These are phyloP conservation scores for Penicillium sclerotiorum DNA, from an alignment of 2,329 filamentous ascomycete genomes.

Conservation along the genomic window DNA sequence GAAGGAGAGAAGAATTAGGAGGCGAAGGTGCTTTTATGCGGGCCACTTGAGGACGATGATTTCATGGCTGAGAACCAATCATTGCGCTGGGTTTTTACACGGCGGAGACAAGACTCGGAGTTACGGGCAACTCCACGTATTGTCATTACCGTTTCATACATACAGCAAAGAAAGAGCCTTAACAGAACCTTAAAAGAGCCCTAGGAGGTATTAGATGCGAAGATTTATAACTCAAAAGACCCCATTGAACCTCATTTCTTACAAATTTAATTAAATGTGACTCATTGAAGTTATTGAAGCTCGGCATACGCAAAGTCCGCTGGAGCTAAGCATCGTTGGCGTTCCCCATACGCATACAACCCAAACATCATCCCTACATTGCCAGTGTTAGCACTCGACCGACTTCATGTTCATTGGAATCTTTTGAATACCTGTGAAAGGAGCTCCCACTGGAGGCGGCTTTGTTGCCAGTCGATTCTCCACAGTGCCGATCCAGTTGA, in stretches of 20 bases:
- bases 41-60: constrained; percentile 6
- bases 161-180: background rate
- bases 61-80: constrained; percentile 13
- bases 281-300: constrained; percentile 13
- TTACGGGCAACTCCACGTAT: background rate
- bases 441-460: constrained; percentile 41
- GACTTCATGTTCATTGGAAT: too few relatives aligned
- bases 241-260: too few relatives aligned
- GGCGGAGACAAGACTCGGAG: background rate
- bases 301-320: constrained; percentile 46
- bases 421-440: constrained; percentile 48
- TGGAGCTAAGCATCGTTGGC: constrained; percentile 43
- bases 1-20: constrained; percentile 1
- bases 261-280: too few relatives aligned
- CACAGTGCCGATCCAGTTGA: constrained; percentile 33
- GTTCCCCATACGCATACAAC: constrained; percentile 48
- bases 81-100: too few relatives aligned
- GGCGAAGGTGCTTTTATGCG: constrained; percentile 12
- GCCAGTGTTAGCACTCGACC: too few relatives aligned
- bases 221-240: too few relatives aligned
- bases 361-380: constrained; percentile 54
- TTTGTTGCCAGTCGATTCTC: constrained; percentile 38
- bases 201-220: too few relatives aligned
- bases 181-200: too few relatives aligned
- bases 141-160: background rate